These are phyloP conservation scores for Calvatia gigantea DNA, from an alignment of 768 basidiomycete species.

Conservation along the genomic window DNA sequence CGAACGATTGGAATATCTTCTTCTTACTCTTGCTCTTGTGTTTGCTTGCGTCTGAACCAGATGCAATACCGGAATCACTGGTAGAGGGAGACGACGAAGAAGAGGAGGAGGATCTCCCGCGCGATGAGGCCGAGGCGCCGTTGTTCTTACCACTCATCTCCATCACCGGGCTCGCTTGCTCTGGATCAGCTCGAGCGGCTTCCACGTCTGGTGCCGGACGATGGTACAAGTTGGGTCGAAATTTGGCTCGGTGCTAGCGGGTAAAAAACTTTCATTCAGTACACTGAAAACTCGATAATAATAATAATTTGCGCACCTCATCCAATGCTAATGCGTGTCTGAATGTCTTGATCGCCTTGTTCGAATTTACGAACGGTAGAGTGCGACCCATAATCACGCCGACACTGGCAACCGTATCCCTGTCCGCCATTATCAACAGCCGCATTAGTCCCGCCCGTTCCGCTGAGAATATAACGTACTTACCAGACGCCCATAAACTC, in stretches of 20 bases:
- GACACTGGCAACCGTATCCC: conserved; percentile 82
- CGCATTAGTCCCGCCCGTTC: not conserved
- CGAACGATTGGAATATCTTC: not conserved
- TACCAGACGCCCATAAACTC: conserved; percentile 83
- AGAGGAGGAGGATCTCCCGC: conserved; percentile 6
- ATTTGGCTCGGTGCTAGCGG: conserved; percentile 62
- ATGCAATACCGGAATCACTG: conserved; percentile 3
- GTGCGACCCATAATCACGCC: conserved; percentile 57
- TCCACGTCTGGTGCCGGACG: conserved; percentile 28
- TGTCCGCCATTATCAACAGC: conserved; percentile 18
- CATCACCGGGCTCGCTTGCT: conserved; percentile 19
- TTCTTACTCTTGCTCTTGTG: conserved; percentile 8
- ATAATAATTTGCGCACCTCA: conserved; percentile 44
- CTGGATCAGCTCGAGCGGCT: conserved; percentile 23
- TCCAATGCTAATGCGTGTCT: conserved; percentile 78
- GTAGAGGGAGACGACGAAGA: conserved; percentile 12
- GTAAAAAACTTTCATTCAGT: not conserved
- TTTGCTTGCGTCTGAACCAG: not conserved
- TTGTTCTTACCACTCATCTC: not conserved
- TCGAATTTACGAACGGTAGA: conserved; percentile 66
- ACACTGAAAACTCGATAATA: not conserved
- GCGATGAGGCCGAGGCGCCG: not conserved
- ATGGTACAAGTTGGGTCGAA: conserved; percentile 62
- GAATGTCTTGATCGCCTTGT: conserved; percentile 63
- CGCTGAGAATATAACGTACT: conserved; percentile 13